Conservation (phyloP, 345 rosid genomes). For the Pugionium dolabratum region DNA sequence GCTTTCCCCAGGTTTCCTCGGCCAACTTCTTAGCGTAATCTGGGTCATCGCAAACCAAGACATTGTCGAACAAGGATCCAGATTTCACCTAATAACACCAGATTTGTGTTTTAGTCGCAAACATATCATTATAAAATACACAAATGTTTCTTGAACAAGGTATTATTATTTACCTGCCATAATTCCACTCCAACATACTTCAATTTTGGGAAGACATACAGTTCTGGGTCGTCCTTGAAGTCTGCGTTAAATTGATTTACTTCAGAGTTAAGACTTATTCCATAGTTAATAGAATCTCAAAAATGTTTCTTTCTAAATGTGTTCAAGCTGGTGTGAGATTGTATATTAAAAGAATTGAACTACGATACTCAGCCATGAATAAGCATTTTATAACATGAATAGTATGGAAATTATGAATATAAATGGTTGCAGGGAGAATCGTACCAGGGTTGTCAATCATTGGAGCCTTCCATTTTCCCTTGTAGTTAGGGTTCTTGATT, state of each 20-base stretch:
- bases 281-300: too few species aligned
- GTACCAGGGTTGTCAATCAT: conserved; percentile 97
- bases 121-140: not conserved
- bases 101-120: not conserved
- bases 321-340: conserved; percentile 10
- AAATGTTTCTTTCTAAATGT: not conserved
- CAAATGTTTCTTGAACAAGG: not conserved
- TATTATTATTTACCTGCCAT: conserved; percentile 79
- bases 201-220: conserved; percentile 84
- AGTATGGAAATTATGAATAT: not conserved
- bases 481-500: conserved; percentile 93
- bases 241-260: conserved; percentile 45
- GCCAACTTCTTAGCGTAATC: conserved; percentile 85
- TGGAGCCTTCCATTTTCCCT: conserved; percentile 98
- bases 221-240: conserved; percentile 90
- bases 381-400: conserved; percentile 2
- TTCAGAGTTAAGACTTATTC: too few species aligned
- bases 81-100: conserved; percentile 66
- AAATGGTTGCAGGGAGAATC: not conserved
- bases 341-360: not conserved
- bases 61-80: conserved; percentile 91
- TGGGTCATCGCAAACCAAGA: conserved; percentile 72
- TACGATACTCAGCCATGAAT: not conserved
- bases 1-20: conserved; percentile 96
- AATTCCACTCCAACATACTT: conserved; percentile 91